A percentile compares a stretch with the other conserved stretches of the same genome.
These are phyloP conservation scores for Senna siamea DNA, from an alignment of 306 rosid genomes.

Conservation along the genomic window DNA sequence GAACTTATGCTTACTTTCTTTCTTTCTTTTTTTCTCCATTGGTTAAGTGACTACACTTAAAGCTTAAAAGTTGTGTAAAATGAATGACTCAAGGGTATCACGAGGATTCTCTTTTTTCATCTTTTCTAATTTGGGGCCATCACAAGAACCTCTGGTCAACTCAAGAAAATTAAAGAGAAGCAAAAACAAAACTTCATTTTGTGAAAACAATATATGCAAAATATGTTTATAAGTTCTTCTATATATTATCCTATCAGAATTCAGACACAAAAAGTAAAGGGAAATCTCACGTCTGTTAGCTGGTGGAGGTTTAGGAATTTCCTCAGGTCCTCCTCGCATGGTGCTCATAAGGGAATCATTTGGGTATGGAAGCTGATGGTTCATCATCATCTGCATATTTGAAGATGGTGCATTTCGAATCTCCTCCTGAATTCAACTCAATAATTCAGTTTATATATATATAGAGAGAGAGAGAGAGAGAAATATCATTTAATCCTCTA, in stretches of 20 bases:
- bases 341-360: constrained; percentile 53
- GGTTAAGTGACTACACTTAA: constrained; percentile 35
- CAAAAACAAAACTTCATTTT: neutral
- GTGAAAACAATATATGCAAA: too few relatives aligned
- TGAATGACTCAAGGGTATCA: constrained; percentile 13
- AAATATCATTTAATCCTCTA: too few relatives aligned
- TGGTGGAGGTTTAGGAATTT: constrained; percentile 74
- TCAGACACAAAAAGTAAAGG: too few relatives aligned
- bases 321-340: constrained; percentile 64
- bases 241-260: too few relatives aligned
- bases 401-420: constrained; percentile 69
- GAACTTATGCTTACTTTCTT: constrained; percentile 4
- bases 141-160: constrained; percentile 44
- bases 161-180: neutral
- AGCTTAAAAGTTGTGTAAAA: constrained; percentile 43
- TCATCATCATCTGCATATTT: constrained; percentile 52
- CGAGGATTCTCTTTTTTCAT: constrained; percentile 21
- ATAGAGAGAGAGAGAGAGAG: too few relatives aligned
- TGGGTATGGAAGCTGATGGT: constrained; percentile 54
- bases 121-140: constrained; percentile 28
- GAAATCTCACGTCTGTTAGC: constrained; percentile 82
- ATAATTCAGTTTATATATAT: too few relatives aligned
- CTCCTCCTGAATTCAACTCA: constrained; percentile 71
- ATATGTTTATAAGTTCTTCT: too few relatives aligned
- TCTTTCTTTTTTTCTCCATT: constrained; percentile 38